A percentile compares a stretch with the other conserved stretches of the same genome.
Evolutionary conservation across 2,329 filamentous ascomycete genomes (phyloP).

Genomic region (Paraphoma chrysanthemicola): DNA sequence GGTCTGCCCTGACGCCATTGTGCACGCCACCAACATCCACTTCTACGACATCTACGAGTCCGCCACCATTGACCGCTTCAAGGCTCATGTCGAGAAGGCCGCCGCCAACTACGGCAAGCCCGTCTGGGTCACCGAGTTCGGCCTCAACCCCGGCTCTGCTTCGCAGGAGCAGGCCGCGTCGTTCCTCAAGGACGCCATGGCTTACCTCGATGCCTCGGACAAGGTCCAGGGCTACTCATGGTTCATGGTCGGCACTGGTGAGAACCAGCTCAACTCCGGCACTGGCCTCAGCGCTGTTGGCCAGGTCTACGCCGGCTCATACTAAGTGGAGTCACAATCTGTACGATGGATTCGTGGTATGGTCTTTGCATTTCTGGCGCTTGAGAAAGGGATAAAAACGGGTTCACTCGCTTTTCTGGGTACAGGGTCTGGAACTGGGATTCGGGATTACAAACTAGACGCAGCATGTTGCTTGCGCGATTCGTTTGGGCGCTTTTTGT

Average conservation of each 20-base stretch:
- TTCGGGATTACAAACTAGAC: neutral
- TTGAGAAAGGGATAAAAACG: neutral
- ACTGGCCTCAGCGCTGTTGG: slow-evolving; percentile 29
- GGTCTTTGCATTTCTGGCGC: neutral
- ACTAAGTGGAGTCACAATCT: neutral
- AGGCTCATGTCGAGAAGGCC: slow-evolving; percentile 48
- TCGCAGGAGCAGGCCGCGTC: slow-evolving; percentile 33
- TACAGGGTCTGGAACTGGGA: neutral
- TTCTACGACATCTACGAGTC: slow-evolving; percentile 46
- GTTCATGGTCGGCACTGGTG: slow-evolving; percentile 45
- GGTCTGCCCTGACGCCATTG: slow-evolving; percentile 42
- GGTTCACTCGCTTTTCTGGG: neutral
- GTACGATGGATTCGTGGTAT: neutral
- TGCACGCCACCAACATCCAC: slow-evolving; percentile 48
- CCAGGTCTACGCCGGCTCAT: slow-evolving; percentile 30
- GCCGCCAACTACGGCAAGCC: slow-evolving; percentile 33
- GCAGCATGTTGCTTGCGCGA: neutral
- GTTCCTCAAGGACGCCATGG: slow-evolving; percentile 45
- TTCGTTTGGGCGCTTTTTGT: neutral
- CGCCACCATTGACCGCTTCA: slow-evolving; percentile 42
- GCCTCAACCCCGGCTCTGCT: slow-evolving; percentile 39
- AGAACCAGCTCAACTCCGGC: slow-evolving; percentile 37
- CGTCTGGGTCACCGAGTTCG: slow-evolving; percentile 50
- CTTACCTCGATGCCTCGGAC: slow-evolving; percentile 40
- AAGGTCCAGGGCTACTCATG: slow-evolving; percentile 46